Evolutionary conservation across 345 rosid species (phyloP).

Genomic region (Aegle marmelos): DNA sequence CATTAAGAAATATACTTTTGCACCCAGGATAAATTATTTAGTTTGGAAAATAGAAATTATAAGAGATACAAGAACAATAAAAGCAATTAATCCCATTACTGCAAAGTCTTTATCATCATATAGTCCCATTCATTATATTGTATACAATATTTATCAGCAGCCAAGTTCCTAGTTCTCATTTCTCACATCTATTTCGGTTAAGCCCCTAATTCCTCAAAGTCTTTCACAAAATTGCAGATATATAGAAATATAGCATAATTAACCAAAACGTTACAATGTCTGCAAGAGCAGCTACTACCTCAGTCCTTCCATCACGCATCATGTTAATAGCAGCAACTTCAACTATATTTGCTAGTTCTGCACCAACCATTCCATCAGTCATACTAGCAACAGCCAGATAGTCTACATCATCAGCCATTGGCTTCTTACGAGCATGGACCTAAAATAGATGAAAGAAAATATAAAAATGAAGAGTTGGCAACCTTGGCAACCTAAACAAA

Average conservation of each 20-base stretch:
- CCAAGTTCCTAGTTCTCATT: slow-evolving; percentile 10
- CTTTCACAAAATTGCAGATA: background rate
- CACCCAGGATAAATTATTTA: background rate
- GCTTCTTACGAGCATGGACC: slow-evolving; percentile 97
- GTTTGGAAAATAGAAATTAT: background rate
- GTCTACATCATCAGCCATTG: slow-evolving; percentile 95
- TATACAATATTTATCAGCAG: background rate
- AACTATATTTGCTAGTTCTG: slow-evolving; percentile 90
- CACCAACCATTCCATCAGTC: slow-evolving; percentile 99
- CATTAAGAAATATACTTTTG: background rate
- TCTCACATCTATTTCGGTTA: slow-evolving; percentile 5
- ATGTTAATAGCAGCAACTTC: slow-evolving; percentile 91
- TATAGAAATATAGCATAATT: background rate
- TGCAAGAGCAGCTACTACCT: slow-evolving; percentile 40
- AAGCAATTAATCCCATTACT: background rate
- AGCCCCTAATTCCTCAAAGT: background rate
- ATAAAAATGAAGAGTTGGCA: background rate
- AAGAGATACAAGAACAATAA: background rate
- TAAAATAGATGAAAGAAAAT: slow-evolving; percentile 17
- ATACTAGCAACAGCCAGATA: slow-evolving; percentile 86
- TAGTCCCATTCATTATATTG: background rate
- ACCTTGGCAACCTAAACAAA: background rate
- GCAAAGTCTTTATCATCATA: background rate
- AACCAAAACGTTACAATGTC: slow-evolving; percentile 2
- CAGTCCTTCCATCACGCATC: slow-evolving; percentile 93